These are phyloP conservation scores for Euphorbia peplus DNA, from an alignment of 345 rosid species.

Conservation along the genomic window DNA sequence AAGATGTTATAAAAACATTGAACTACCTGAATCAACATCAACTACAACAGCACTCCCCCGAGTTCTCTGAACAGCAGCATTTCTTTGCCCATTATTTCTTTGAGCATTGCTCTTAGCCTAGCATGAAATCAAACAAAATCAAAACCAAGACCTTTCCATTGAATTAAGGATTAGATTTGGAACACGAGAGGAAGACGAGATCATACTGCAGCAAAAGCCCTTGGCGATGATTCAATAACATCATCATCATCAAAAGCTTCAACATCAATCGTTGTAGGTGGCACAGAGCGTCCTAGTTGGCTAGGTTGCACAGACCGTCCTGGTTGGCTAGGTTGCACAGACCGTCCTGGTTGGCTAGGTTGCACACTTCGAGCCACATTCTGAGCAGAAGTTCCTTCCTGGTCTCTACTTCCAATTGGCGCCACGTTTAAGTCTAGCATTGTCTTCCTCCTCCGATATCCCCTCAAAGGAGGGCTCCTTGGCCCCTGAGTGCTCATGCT, in stretches of 20 bases:
- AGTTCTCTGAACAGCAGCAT: conserved; percentile 51
- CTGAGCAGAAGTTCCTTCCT: conserved; percentile 51
- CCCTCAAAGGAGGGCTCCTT: conserved; percentile 41
- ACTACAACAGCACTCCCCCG: conserved; percentile 38
- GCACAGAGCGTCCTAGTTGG: conserved; percentile 30
- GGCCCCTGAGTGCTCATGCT: conserved; percentile 44
- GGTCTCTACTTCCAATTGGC: conserved; percentile 49
- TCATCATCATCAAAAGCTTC: conserved; percentile 89
- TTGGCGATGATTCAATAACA: conserved; percentile 66
- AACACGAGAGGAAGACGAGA: not conserved
- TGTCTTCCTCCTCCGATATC: conserved; percentile 51
- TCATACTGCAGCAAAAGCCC: conserved; percentile 70
- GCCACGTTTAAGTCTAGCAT: conserved; percentile 48
- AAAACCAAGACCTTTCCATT: not conserved
- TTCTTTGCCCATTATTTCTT: conserved; percentile 53
- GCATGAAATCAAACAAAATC: conserved; percentile 16
- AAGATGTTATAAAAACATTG: not conserved
- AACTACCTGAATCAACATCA: conserved; percentile 72
- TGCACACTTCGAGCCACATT: conserved; percentile 17
- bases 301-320: conserved; percentile 22
- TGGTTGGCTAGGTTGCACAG: conserved; percentile 30
- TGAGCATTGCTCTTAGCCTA: conserved; percentile 77
- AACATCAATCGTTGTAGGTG: conserved; percentile 49
- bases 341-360: conserved; percentile 30
- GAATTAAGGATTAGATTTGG: not conserved